A percentile compares a stretch with the other conserved stretches of the same genome.
Conservation (phyloP, 768 basidiomycete species). For the Pisolithus sp. region DNA sequence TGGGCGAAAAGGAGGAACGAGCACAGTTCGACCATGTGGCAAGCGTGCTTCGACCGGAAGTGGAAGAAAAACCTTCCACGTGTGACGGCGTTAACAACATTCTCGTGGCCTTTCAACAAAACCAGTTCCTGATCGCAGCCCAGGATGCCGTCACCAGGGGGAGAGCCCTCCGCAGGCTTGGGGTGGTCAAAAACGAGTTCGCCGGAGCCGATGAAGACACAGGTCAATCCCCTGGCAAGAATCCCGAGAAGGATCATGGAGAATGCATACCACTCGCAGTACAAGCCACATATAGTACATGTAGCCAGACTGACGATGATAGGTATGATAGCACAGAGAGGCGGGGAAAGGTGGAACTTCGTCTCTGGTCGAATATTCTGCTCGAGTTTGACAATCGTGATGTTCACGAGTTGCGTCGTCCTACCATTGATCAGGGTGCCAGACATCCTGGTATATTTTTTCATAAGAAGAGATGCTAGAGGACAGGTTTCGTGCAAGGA, state of each 20-base stretch:
- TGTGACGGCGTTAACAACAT: not conserved
- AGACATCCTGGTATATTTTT: conserved; percentile 2
- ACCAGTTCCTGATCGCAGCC: too few relatives aligned
- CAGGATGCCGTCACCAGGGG: too few relatives aligned
- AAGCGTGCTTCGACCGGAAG: not conserved
- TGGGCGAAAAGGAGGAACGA: too few relatives aligned
- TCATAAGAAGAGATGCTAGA: conserved; percentile 13
- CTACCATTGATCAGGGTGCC: conserved; percentile 2
- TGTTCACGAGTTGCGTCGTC: conserved; percentile 5
- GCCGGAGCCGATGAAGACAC: conserved; percentile 18
- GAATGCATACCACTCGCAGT: too few relatives aligned
- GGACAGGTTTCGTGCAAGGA: conserved; percentile 14
- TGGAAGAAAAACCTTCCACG: not conserved
- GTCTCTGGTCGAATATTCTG: not conserved
- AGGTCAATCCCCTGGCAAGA: conserved; percentile 22
- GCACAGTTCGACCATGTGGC: too few relatives aligned
- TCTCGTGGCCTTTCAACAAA: not conserved
- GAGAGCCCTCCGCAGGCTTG: too few relatives aligned
- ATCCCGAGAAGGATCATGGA: conserved; percentile 13
- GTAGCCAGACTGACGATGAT: not conserved
- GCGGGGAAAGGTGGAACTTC: conserved; percentile 7
- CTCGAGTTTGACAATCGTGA: conserved; percentile 12
- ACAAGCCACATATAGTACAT: conserved; percentile 9
- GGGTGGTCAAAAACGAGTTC: conserved; percentile 2
- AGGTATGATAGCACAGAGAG: not conserved